Conservation (phyloP, 1,284 basidiomycete species). For the Dichomitus squalens region DNA sequence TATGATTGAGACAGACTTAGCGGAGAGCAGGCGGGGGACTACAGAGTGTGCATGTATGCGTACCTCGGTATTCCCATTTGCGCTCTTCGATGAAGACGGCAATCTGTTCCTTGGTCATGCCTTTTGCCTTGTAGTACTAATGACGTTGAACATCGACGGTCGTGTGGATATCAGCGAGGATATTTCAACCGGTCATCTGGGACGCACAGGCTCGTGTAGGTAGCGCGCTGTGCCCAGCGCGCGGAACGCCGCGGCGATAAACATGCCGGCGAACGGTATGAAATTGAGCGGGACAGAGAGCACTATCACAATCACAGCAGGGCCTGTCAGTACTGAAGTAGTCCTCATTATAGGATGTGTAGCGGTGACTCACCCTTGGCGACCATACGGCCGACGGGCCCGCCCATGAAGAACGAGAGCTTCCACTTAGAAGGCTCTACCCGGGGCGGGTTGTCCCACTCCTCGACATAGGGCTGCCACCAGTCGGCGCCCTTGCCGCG, state of each 20-base stretch:
- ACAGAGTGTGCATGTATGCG: neutral
- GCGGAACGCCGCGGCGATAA: constrained; percentile 67
- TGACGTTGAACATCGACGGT: too few relatives aligned
- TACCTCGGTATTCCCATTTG: constrained; percentile 84
- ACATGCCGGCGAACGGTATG: constrained; percentile 70
- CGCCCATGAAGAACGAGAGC: constrained; percentile 42
- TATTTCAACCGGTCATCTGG: neutral
- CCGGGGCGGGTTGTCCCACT: constrained; percentile 76
- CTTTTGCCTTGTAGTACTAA: constrained; percentile 82
- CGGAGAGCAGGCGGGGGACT: neutral
- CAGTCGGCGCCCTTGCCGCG: constrained; percentile 81
- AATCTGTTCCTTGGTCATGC: constrained; percentile 70
- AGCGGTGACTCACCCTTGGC: constrained; percentile 34
- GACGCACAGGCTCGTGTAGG: constrained; percentile 67
- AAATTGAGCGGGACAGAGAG: constrained; percentile 70
- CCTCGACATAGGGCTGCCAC: constrained; percentile 87
- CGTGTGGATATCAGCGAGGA: too few relatives aligned
- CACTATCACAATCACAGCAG: constrained; percentile 46
- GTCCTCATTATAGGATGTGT: too few relatives aligned
- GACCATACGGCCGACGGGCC: constrained; percentile 52
- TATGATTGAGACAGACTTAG: neutral
- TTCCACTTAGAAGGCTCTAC: constrained; percentile 39
- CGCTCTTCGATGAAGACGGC: constrained; percentile 83
- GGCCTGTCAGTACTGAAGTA: neutral
- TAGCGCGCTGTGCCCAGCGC: constrained; percentile 69